These are phyloP conservation scores for Solanum chacoense DNA, from an alignment of 305 asterid species.

Conservation along the genomic window DNA sequence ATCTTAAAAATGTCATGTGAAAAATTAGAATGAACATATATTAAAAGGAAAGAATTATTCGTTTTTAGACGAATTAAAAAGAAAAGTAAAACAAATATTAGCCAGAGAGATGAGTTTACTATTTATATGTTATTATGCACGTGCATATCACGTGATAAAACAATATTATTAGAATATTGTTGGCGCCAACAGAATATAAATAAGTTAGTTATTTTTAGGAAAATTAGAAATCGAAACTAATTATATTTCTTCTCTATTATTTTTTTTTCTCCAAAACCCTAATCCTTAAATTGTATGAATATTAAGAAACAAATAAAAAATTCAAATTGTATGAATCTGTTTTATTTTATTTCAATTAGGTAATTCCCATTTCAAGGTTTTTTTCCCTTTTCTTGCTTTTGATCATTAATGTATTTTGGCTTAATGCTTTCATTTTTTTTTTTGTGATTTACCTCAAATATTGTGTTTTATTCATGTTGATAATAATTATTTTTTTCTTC, in stretches of 20 bases:
- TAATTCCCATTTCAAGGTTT: neutral
- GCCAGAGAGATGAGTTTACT: neutral
- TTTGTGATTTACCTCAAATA: neutral
- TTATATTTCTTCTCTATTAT: neutral
- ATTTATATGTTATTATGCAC: neutral
- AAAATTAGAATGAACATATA: no score
- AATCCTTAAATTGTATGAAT: neutral
- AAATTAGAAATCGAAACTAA: neutral
- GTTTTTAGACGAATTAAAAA: no score
- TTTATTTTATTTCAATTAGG: neutral
- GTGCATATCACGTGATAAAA: neutral
- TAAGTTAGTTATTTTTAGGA: neutral
- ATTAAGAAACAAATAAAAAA: neutral
- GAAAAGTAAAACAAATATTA: neutral
- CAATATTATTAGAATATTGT: neutral
- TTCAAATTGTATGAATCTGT: neutral
- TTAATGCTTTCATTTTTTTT: neutral
- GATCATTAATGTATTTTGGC: neutral
- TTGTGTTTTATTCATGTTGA: neutral
- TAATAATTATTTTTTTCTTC: neutral
- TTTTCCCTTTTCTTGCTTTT: neutral
- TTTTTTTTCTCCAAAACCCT: neutral
- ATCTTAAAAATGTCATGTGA: neutral
- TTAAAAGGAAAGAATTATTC: no score
- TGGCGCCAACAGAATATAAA: neutral